A percentile compares a stretch with the other conserved stretches of the same genome.
These are phyloP conservation scores for Reticulascus tulasneorum DNA, from an alignment of 2,329 filamentous ascomycete species.

Conservation along the genomic window DNA sequence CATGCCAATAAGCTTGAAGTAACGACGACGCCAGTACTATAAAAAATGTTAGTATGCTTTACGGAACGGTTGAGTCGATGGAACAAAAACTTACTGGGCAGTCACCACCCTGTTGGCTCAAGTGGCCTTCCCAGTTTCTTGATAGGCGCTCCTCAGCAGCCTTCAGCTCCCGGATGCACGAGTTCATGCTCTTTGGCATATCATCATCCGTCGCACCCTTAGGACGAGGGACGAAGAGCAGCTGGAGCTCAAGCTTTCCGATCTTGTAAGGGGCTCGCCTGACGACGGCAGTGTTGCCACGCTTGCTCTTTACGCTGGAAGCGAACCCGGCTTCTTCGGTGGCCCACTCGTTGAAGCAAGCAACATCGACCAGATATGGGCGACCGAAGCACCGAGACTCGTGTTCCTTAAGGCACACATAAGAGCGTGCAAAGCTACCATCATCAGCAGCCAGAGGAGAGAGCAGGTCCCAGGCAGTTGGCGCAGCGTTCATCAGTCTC, in stretches of 20 bases:
- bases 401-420: constrained; percentile 90
- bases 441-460: constrained; percentile 84
- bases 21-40: constrained; percentile 95
- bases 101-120: constrained; percentile 96
- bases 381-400: constrained; percentile 85
- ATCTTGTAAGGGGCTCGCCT: constrained; percentile 94
- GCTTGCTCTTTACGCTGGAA: constrained; percentile 94
- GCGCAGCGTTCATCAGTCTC: constrained; percentile 58
- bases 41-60: constrained; percentile 31
- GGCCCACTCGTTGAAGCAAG: constrained; percentile 98
- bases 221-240: constrained; percentile 91
- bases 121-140: constrained; percentile 77
- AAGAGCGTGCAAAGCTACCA: constrained; percentile 90
- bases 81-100: constrained; percentile 72
- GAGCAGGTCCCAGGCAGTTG: constrained; percentile 79
- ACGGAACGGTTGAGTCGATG: constrained; percentile 12
- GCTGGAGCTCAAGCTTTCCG: constrained; percentile 88
- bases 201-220: constrained; percentile 85
- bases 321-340: constrained; percentile 74
- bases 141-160: constrained; percentile 78
- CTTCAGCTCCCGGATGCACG: constrained; percentile 87
- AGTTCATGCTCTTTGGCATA: constrained; percentile 99
- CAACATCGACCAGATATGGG: constrained; percentile 81
- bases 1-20: constrained; percentile 88
- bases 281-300: constrained; percentile 63